Evolutionary conservation across 2,329 filamentous ascomycete genomes (phyloP).

Genomic region (Penicillium verrucosum): DNA sequence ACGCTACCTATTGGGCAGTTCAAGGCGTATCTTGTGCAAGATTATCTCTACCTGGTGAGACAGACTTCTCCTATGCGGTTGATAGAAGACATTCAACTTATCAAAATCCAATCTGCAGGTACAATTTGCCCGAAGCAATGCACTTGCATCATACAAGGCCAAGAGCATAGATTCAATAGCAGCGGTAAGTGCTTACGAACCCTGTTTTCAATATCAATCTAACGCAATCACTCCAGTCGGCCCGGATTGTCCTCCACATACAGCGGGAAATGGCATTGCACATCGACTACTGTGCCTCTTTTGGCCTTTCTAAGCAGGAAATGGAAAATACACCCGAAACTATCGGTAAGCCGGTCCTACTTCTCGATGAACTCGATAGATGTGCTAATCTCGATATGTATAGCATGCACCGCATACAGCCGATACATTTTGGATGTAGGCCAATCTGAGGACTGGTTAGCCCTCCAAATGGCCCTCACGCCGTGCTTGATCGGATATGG

Average conservation of each 20-base stretch:
- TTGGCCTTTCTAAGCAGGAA: conserved; percentile 70
- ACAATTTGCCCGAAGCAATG: conserved; percentile 84
- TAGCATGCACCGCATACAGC: conserved; percentile 77
- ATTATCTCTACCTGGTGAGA: conserved; percentile 80
- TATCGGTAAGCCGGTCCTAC: conserved; percentile 54
- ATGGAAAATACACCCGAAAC: conserved; percentile 72
- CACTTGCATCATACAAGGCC: conserved; percentile 80
- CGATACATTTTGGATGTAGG: conserved; percentile 86
- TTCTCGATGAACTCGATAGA: not conserved
- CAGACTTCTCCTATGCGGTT: not conserved
- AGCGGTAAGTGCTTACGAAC: conserved; percentile 50
- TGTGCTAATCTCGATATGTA: not conserved
- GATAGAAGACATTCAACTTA: conserved; percentile 1
- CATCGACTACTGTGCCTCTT: conserved; percentile 74
- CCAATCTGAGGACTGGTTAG: conserved; percentile 82
- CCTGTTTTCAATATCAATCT: not conserved
- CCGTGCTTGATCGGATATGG: conserved; percentile 90
- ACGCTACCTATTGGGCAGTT: conserved; percentile 72
- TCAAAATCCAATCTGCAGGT: conserved; percentile 48
- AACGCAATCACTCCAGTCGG: conserved; percentile 47
- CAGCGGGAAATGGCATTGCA: conserved; percentile 78
- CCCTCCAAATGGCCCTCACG: conserved; percentile 76
- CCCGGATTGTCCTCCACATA: conserved; percentile 72
- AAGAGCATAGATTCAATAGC: conserved; percentile 70
- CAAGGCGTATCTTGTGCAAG: conserved; percentile 85